Conservation (phyloP, 495 filamentous ascomycete species). For the Trichoderma erinaceum region DNA sequence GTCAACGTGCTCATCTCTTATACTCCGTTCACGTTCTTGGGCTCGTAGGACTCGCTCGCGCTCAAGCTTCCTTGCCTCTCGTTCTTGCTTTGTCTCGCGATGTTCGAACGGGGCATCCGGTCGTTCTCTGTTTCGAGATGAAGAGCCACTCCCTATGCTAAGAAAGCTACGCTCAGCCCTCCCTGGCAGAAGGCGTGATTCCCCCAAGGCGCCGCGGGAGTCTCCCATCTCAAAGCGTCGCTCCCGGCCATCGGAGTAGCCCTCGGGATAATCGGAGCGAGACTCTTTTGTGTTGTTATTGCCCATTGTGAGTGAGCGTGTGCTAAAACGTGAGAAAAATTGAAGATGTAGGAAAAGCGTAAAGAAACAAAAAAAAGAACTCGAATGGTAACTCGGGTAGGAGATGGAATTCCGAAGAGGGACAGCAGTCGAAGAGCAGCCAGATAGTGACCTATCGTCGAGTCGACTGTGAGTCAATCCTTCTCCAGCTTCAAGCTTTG, state of each 20-base stretch:
- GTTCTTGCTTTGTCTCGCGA: constrained; percentile 84
- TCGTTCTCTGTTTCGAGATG: constrained; percentile 21
- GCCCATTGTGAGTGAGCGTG: constrained; percentile 26
- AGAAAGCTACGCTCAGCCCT: constrained; percentile 26
- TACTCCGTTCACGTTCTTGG: constrained; percentile 85
- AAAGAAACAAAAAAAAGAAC: not conserved
- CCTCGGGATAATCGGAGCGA: constrained; percentile 32
- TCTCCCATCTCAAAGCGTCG: not conserved
- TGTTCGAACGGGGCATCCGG: constrained; percentile 43
- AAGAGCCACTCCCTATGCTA: constrained; percentile 19
- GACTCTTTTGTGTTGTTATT: constrained; percentile 58
- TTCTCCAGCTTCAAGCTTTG: not conserved
- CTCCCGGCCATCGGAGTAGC: constrained; percentile 18
- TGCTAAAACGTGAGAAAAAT: not conserved
- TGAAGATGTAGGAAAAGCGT: not conserved
- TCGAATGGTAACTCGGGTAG: not conserved
- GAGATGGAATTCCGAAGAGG: not conserved
- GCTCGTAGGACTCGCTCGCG: constrained; percentile 65
- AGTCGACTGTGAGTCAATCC: not conserved
- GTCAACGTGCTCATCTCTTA: constrained; percentile 89
- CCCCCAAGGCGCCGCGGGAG: not conserved
- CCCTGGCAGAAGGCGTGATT: constrained; percentile 26
- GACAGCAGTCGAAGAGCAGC: not conserved
- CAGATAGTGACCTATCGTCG: not conserved
- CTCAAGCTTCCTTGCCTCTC: constrained; percentile 78